Base-by-base conservation (phyloP, 192 early-diverging fungal genomes). In the Rhizophagus clarus region DNA sequence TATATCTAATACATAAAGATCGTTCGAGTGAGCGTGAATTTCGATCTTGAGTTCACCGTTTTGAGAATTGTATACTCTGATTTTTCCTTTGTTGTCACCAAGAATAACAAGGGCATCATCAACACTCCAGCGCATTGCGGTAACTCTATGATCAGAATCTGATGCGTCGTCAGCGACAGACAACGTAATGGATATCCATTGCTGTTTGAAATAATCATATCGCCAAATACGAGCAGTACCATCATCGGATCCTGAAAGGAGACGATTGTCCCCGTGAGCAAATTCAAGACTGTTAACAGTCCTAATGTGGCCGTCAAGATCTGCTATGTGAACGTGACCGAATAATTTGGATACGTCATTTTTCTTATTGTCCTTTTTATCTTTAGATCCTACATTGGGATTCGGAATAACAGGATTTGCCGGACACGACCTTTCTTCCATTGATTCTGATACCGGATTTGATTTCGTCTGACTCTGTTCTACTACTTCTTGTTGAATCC, bases 191-290 rank as follows among this genome's bases (percentile, higher is more conserved):
- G 89, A 88, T 0, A 80, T 84, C 95, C 94, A 96, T 76, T 83
- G 81, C 20, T 85, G 81, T 32, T 80, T 87, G 1, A 76, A 77
- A 37, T 82, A 83, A 62, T 88, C 81, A 66, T 88, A 91, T 28
- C 84, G 86, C 93, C 93, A 97, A 4, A 96, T 88, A 69, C 88
- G 90, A 2, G 90, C 92, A 11, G 91, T 94, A 15, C 96, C 95
- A 81, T 97, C 95, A 17, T 87, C 86, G 14, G 90, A 93, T 9
- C 94, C 95, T 31, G 93, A 91, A 22, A 94, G 74, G 1, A 97
- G 81, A 81, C 88, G 88, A 32, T 90, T 87, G 29, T 92, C 94
- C 45, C 86, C 84, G 69, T 89, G 86, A 81, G 92, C 92, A 80
- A 92, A 96, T 37, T 88, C 88, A 61, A 97, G 75, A 82, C 93